phyloP scores from a whole-genome alignment of 2,329 filamentous ascomycete genomes.

The Fusarium falciforme region DNA sequence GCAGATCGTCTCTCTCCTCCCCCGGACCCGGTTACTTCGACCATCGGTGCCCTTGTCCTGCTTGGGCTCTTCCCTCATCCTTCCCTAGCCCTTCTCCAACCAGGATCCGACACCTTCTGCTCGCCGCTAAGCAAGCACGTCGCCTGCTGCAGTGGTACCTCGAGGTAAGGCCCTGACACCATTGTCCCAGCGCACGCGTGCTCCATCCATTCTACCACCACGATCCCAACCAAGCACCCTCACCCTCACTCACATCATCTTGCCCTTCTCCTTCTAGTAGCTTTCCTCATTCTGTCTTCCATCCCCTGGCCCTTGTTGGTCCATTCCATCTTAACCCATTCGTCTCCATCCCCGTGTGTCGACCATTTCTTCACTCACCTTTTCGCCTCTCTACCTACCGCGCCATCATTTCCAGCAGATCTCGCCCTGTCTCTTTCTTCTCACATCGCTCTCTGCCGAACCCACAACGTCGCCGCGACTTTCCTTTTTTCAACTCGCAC shows the following conservation, averaged over 20 bases:
- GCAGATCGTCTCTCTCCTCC: constrained; percentile 40
- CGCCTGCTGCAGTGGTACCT: constrained; percentile 35
- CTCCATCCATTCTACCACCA: constrained; percentile 26
- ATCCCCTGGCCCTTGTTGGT: constrained; percentile 28
- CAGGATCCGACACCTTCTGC: constrained; percentile 36
- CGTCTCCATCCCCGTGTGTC: constrained; percentile 33
- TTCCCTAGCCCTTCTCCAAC: constrained; percentile 39
- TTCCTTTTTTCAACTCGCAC: constrained; percentile 6
- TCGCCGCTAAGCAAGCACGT: constrained; percentile 34
- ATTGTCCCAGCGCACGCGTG: constrained; percentile 41
- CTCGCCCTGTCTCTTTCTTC: constrained; percentile 17
- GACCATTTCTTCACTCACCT: constrained; percentile 25
- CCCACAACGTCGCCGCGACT: constrained; percentile 14
- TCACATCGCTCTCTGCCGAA: constrained; percentile 9
- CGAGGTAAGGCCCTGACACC: constrained; percentile 41
- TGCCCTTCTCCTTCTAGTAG: constrained; percentile 31
- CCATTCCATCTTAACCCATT: constrained; percentile 32
- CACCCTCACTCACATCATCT: constrained; percentile 23
- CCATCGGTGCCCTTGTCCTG: constrained; percentile 34
- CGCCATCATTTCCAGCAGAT: constrained; percentile 30
- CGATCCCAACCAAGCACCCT: constrained; percentile 32
- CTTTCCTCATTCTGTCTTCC: constrained; percentile 29
- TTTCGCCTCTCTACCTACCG: constrained; percentile 24
- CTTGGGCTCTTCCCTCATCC: constrained; percentile 36
- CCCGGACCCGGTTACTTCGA: constrained; percentile 40